phyloP scores from a whole-genome alignment of 331 rosid genomes.

The Stylosanthes scabra region DNA sequence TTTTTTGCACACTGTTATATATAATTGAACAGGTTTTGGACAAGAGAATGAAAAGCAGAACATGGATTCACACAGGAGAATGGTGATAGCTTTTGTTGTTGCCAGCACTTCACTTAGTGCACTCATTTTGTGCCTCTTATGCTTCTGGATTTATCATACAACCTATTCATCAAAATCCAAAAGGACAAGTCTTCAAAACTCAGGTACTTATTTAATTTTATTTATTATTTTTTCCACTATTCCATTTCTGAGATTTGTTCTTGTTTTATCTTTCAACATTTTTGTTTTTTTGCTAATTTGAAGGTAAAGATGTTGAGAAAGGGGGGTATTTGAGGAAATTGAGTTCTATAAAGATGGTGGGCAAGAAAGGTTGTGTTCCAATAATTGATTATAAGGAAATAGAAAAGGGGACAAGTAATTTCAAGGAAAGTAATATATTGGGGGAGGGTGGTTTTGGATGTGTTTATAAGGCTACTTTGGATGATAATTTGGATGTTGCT shows the following conservation, averaged over 20 bases:
- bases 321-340: conserved; percentile 74
- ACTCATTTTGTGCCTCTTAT: conserved; percentile 47
- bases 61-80: conserved; percentile 65
- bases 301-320: conserved; percentile 72
- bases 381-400: conserved; percentile 71
- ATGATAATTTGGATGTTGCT: conserved; percentile 73
- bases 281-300: conserved; percentile 33
- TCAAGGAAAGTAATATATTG: conserved; percentile 73
- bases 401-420: conserved; percentile 75
- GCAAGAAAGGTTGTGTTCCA: conserved; percentile 71
- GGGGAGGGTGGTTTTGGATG: conserved; percentile 97
- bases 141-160: conserved; percentile 64
- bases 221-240: neutral
- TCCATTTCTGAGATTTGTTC: conserved; percentile 3
- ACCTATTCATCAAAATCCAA: conserved; percentile 49
- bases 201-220: conserved; percentile 49
- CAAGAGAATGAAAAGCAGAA: conserved; percentile 48
- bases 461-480: conserved; percentile 83
- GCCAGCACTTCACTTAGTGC: conserved; percentile 57
- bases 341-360: conserved; percentile 61
- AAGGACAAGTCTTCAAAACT: conserved; percentile 50
- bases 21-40: conserved; percentile 32
- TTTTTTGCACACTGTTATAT: conserved; percentile 23
- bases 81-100: conserved; percentile 53
- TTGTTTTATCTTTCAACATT: conserved; percentile 7